Evolutionary conservation across 345 rosid genomes (phyloP), one percentile per base, ranked within the genome.

Genomic region (Rhizophora apiculata): DNA sequence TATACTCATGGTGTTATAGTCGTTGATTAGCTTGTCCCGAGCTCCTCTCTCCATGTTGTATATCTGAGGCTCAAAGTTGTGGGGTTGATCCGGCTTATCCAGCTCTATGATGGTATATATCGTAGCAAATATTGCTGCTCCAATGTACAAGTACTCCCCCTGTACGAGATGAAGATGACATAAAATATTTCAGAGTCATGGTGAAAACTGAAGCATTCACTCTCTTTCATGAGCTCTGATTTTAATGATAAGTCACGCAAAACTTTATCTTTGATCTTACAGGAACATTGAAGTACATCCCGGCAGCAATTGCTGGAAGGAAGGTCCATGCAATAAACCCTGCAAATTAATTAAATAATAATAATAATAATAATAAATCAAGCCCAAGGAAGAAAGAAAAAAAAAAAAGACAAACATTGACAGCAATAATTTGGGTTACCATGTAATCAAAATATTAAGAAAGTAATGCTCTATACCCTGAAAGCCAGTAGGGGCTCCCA

Each of bases 31-130:
- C 84, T 91, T 91, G 74, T 89, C 97, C 11, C 98, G 94, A 66
- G 89, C 94, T 74, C 90, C 96, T 69, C 91, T 86, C 75, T 89
- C 96, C 88, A 88, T 80, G 65, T 81, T 85, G 83, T 89, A 89
- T 60, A 94, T 91, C 79, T 91, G 95, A 19, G 98, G 97, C 76
- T 91, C 97, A 54, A 94, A 94, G 81, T 94, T 88, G 75, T 89
- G 95, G 57, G 96, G 95, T 81, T 88, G 26, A 73, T 88, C 98
- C 2, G 97, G 98, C 72, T 94, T 94, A 69, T 87, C 93, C 93
- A 94, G 84, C 89, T 94, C 92, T 64, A 89, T 89, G 67, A 91
- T 71, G 70, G 86, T 79, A 63, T 91, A 91, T 46, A 91, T 72
- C 2, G 84, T 58, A 6, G 86, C 85, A 65, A 89, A 94, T 52